Conservation (phyloP, 192 early-diverging fungal genomes). For the Blastocladiella britannica region DNA sequence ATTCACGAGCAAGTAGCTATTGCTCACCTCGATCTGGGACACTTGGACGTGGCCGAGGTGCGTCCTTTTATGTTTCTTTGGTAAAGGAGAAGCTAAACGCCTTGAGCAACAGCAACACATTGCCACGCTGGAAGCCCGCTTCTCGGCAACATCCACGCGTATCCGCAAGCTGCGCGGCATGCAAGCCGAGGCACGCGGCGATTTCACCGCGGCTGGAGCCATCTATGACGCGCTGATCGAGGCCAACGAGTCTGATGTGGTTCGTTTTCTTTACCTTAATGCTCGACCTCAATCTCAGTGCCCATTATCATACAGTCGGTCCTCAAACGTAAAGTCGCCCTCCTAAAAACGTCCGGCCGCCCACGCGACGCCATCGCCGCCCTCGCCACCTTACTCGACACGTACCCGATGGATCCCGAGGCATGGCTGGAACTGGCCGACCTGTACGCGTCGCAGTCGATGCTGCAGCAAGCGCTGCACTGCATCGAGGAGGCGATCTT, state of each 20-base stretch:
- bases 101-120: neutral
- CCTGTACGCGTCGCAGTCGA: slow-evolving; percentile 17
- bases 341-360: neutral
- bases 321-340: neutral
- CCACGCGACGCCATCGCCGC: slow-evolving; percentile 18
- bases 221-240: slow-evolving; percentile 18
- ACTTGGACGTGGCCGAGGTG: too few species aligned
- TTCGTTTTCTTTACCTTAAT: too few species aligned
- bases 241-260: too few species aligned
- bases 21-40: too few species aligned
- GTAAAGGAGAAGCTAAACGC: too few species aligned
- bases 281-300: too few species aligned
- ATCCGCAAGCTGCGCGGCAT: slow-evolving; percentile 12
- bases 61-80: too few species aligned
- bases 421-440: slow-evolving; percentile 25
- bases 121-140: neutral
- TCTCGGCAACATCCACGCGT: neutral
- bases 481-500: slow-evolving; percentile 29
- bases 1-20: too few species aligned
- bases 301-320: too few species aligned
- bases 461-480: slow-evolving; percentile 26
- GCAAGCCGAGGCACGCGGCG: slow-evolving; percentile 18
- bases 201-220: slow-evolving; percentile 13
- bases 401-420: slow-evolving; percentile 24
- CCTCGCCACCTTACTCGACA: slow-evolving; percentile 21